Evolutionary conservation across 768 basidiomycete genomes (phyloP), one percentile per base, ranked within the genome.

Genomic region (Candolleomyces eurysporus): DNA sequence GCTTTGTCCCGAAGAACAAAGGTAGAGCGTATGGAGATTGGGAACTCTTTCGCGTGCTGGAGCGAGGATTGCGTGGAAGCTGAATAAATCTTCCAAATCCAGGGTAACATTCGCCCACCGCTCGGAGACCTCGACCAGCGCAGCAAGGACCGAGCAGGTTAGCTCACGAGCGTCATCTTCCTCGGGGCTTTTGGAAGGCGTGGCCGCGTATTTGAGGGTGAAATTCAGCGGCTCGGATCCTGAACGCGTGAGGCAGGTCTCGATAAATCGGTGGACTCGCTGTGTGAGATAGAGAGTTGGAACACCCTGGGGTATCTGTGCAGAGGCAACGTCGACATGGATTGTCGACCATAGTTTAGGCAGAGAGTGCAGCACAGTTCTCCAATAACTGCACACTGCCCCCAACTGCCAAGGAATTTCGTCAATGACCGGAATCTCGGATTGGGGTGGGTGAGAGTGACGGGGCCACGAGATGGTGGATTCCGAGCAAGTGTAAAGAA

Each of bases 331-430:
- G 32, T 69, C 60, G 46, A 71, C 40, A 30, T 65, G 61, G 19
- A 71, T 62, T 11, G 54, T 59, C 9, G 65, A 60, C 71, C 71
- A 72, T 17, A 71, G 61, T 31, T 62, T 57, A n/a, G 66, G 70
- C 14, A 71, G 46, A 48, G 71, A 71, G 7, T 68, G 51, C 8
- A 61, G 48, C 0, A 68, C 63, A n/a, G 59, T 62, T 46, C 71
- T 43, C 71, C 71, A 72, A 56, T 67, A 68, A 61, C 68, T 69
- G 61, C 71, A 72, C 4, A 72, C 65, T 22, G 61, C 43, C 4
- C 67, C 68, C 4, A 72, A 50, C 11, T 62, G 30, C 70, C 69
- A 69, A 17, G 66, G 68, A 59, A 67, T 67, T 21, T 48, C 45
- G 21, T 59, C 45, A 13, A 11, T 19, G 6, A 14, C 54, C 58